These are phyloP conservation scores for Paramarasmius palmivorus DNA, from an alignment of 1,284 basidiomycete genomes.

Conservation along the genomic window DNA sequence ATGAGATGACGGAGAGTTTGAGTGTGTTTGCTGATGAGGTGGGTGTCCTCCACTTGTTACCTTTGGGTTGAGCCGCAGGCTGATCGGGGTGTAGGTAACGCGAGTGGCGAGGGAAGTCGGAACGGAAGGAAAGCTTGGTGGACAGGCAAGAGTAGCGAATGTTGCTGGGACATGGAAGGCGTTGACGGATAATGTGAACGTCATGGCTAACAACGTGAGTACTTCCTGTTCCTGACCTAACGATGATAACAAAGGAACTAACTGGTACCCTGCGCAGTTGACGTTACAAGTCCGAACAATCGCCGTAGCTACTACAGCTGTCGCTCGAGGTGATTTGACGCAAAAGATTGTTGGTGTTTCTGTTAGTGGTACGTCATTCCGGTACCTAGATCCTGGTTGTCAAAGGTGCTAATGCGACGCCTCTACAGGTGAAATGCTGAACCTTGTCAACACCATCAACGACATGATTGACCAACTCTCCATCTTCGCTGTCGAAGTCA, in stretches of 20 bases:
- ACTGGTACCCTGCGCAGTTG: too few relatives aligned
- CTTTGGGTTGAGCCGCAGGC: neutral
- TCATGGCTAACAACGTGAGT: slow-evolving; percentile 82
- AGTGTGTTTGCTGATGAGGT: slow-evolving; percentile 83
- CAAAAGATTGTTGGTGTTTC: slow-evolving; percentile 92
- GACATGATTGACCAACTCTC: slow-evolving; percentile 96
- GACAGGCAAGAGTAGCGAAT: slow-evolving; percentile 86
- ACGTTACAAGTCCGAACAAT: slow-evolving; percentile 96
- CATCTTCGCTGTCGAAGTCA: slow-evolving; percentile 83
- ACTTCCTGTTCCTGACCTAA: slow-evolving; percentile 1
- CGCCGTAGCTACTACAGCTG: slow-evolving; percentile 92
- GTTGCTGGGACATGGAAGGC: slow-evolving; percentile 99
- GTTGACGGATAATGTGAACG: slow-evolving; percentile 92
- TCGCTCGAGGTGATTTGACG: slow-evolving; percentile 91
- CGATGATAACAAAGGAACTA: too few relatives aligned
- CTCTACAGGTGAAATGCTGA: slow-evolving; percentile 80
- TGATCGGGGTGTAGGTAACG: slow-evolving; percentile 52
- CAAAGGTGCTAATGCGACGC: too few relatives aligned
- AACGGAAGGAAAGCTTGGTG: slow-evolving; percentile 86
- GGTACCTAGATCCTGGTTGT: too few relatives aligned
- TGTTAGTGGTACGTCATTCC: slow-evolving; percentile 57
- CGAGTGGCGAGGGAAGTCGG: slow-evolving; percentile 80
- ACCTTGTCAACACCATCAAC: slow-evolving; percentile 93
- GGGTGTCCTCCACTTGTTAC: neutral
- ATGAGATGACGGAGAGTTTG: slow-evolving; percentile 88